These are phyloP conservation scores for Pleurotus pulmonarius DNA, from an alignment of 768 basidiomycete species.

Conservation along the genomic window DNA sequence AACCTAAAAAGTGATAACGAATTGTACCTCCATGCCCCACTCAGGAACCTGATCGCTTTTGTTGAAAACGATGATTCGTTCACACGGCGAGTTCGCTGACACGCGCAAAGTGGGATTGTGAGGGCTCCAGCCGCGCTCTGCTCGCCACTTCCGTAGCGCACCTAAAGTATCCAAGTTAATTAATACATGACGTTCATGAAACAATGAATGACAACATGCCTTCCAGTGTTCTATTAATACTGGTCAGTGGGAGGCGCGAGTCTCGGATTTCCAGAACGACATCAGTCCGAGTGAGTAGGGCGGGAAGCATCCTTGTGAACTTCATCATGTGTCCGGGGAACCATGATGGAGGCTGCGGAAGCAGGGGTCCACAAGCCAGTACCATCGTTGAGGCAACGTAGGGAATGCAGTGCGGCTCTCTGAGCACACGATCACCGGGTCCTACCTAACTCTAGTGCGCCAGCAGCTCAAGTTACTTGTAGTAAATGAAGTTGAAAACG, in stretches of 20 bases:
- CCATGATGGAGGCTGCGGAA: constrained; percentile 85
- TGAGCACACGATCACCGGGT: background rate
- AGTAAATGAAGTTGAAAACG: background rate
- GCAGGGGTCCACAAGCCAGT: constrained; percentile 32
- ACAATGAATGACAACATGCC: constrained; percentile 24
- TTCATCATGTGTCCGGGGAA: constrained; percentile 95
- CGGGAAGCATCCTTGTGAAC: constrained; percentile 74
- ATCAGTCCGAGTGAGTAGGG: constrained; percentile 75
- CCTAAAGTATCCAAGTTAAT: constrained; percentile 30
- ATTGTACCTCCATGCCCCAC: constrained; percentile 81
- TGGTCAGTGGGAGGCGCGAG: constrained; percentile 88
- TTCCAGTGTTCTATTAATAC: constrained; percentile 89
- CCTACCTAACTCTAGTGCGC: background rate
- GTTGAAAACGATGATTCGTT: constrained; percentile 88
- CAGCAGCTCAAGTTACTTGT: background rate
- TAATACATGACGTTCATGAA: background rate
- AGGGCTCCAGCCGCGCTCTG: constrained; percentile 59
- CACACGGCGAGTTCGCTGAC: constrained; percentile 44
- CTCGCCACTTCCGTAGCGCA: constrained; percentile 63
- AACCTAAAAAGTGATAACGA: background rate
- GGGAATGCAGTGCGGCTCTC: background rate
- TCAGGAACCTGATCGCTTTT: constrained; percentile 89
- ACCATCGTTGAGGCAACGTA: constrained; percentile 20
- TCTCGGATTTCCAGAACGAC: constrained; percentile 95
- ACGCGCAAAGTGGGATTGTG: constrained; percentile 35